Evolutionary conservation across 441 rosid species (phyloP), one percentile per base, ranked within the genome.

Genomic region (Eutrema salsugineum): DNA sequence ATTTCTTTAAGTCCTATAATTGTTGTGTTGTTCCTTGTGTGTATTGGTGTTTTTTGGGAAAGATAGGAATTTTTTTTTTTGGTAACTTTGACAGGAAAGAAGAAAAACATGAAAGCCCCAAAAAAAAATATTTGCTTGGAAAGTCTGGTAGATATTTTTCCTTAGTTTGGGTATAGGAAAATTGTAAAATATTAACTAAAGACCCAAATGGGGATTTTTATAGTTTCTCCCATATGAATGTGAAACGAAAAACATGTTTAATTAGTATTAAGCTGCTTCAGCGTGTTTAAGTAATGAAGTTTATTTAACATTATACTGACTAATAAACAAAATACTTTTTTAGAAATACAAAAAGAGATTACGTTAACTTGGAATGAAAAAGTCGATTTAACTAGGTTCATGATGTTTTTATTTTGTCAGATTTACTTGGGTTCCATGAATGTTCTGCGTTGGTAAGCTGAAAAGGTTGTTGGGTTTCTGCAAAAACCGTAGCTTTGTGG

Each of bases 381-480:
- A n/a, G 61, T 17, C 60, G n/a, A n/a, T n/a, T 79, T 51, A 17
- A 44, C 66, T 65, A 51, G 24, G 61, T 47, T 70, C 44, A 49
- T 38, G 5, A 5, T 5, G n/a, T 62, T 78, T 60, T 66, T 39
- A 76, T n/a, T n/a, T n/a, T n/a, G 75, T 49, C 57, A 68, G 73
- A 61, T 64, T 78, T 6, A 60, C 58, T 53, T 66, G 63, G 63
- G 63, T 65, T 70, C 48, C 59, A 68, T 76, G 69, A 32, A 27
- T 36, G 66, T 69, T 73, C 44, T 62, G 72, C 47, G 53, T 62
- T 69, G 55, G 68, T 59, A 63, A 80, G 79, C 60, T 67, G 66
- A 54, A 35, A 6, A 60, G 36, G 39, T 71, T 68, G 48, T 62
- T 66, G 72, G 9, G 24, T 43, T 63, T 70, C 58, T 47, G 51